Evolutionary conservation across 805 yeast species (phyloP).

Genomic region (Ogataea angusta): DNA sequence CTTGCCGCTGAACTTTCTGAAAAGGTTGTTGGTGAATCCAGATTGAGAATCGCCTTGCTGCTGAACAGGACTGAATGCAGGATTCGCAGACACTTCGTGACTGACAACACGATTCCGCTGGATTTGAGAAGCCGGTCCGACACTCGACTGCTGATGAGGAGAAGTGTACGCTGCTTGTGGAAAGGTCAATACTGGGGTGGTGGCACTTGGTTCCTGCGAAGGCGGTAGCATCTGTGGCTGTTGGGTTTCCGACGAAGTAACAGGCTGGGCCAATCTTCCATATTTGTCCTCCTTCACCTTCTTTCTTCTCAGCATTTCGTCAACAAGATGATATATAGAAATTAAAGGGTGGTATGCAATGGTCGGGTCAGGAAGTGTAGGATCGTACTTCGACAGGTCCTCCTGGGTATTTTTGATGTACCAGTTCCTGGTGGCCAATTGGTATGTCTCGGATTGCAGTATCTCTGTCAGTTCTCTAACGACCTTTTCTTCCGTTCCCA

Average conservation of each 20-base stretch:
- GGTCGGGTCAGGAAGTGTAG: constrained; percentile 66
- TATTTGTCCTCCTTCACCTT: constrained; percentile 52
- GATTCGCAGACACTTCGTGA: constrained; percentile 13
- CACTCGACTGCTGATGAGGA: constrained; percentile 27
- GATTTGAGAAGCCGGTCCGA: constrained; percentile 21
- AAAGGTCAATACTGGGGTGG: constrained; percentile 31
- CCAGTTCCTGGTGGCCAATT: constrained; percentile 62
- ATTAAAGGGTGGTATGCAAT: constrained; percentile 83
- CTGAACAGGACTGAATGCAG: constrained; percentile 15
- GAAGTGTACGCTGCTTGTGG: constrained; percentile 45
- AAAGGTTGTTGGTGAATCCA: constrained; percentile 26
- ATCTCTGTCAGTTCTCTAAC: constrained; percentile 53
- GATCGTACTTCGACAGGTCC: constrained; percentile 21
- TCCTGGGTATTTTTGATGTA: constrained; percentile 39
- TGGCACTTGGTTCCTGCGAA: constrained; percentile 15
- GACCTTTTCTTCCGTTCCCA: constrained; percentile 65
- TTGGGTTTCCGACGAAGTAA: constrained; percentile 14
- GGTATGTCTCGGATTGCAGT: constrained; percentile 64
- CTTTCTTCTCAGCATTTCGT: constrained; percentile 76
- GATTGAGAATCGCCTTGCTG: constrained; percentile 19
- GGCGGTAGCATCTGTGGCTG: constrained; percentile 13
- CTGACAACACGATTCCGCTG: constrained; percentile 15
- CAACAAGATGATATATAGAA: constrained; percentile 81
- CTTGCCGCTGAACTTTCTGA: constrained; percentile 35
- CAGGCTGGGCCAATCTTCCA: constrained; percentile 20